phyloP scores from a whole-genome alignment of 345 rosid species.

The Euphorbia tirucalli region DNA sequence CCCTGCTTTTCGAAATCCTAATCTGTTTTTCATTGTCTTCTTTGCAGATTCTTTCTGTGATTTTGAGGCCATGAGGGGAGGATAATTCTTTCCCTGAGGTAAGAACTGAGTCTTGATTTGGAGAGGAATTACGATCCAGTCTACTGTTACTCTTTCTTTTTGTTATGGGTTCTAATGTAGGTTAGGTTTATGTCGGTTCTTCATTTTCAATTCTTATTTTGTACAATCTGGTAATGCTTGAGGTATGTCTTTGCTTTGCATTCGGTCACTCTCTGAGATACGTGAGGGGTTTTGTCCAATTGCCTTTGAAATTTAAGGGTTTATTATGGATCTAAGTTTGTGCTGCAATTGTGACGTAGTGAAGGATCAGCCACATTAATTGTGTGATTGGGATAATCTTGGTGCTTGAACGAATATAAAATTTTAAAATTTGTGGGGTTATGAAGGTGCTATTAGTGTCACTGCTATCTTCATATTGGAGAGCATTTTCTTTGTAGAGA shows the following conservation, averaged over 20 bases:
- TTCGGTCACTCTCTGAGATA: slow-evolving; percentile 15
- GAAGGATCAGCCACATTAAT: background rate
- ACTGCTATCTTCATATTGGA: background rate
- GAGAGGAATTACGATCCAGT: slow-evolving; percentile 21
- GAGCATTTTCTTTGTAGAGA: background rate
- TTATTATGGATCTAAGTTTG: slow-evolving; percentile 29
- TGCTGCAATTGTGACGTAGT: slow-evolving; percentile 10
- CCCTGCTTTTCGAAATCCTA: slow-evolving; percentile 19
- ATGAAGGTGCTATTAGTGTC: background rate
- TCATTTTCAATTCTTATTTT: slow-evolving; percentile 13
- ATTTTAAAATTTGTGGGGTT: background rate
- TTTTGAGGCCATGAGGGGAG: slow-evolving; percentile 31
- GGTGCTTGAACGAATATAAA: slow-evolving; percentile 5
- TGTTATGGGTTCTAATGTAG: slow-evolving; percentile 13
- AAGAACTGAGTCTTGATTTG: slow-evolving; percentile 23
- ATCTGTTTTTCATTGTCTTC: slow-evolving; percentile 12
- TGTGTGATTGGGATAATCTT: slow-evolving; percentile 3
- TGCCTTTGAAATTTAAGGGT: background rate
- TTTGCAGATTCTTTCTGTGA: slow-evolving; percentile 25
- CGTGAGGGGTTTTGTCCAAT: background rate
- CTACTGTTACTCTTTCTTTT: background rate
- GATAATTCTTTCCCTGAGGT: slow-evolving; percentile 30
- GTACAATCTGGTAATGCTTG: slow-evolving; percentile 11
- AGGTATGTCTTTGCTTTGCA: slow-evolving; percentile 22
- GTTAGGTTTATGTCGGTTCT: slow-evolving; percentile 7